Percentiles rank a stretch among this genome's conserved stretches.
Evolutionary conservation across 345 rosid species (phyloP).

Genomic region (Arabis alpina): DNA sequence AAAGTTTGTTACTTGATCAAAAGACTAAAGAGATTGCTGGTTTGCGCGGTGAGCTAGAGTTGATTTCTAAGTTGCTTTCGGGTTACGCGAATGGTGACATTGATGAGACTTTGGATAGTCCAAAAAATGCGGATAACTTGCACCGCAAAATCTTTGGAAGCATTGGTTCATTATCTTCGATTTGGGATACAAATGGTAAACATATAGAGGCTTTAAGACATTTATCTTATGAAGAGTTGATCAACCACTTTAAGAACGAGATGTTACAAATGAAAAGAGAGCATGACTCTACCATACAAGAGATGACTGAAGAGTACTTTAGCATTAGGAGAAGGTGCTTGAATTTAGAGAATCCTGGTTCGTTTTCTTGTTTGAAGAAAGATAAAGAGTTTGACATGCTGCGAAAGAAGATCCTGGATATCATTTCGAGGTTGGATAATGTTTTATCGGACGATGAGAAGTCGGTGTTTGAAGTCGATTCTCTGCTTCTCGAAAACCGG

Average conservation of each 20-base stretch:
- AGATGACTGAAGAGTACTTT: conserved; percentile 65
- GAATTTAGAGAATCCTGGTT: conserved; percentile 51
- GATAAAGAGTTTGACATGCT: conserved; percentile 68
- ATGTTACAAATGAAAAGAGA: conserved; percentile 78
- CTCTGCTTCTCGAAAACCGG: conserved; percentile 56
- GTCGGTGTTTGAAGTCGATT: conserved; percentile 40
- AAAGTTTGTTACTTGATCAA: conserved; percentile 43
- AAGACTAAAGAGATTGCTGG: conserved; percentile 58
- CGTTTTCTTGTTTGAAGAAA: conserved; percentile 49
- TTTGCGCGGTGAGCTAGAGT: conserved; percentile 65
- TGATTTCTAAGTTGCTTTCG: conserved; percentile 54
- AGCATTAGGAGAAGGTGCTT: conserved; percentile 55
- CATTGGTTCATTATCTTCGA: conserved; percentile 43
- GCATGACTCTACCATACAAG: conserved; percentile 56
- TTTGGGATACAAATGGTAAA: conserved; percentile 46
- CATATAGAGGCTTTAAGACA: conserved; percentile 56
- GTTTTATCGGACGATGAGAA: conserved; percentile 53
- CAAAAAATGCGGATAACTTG: conserved; percentile 40
- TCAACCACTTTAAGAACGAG: conserved; percentile 55
- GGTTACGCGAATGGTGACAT: conserved; percentile 49
- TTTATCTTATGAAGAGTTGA: conserved; percentile 50
- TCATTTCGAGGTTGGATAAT: conserved; percentile 56
- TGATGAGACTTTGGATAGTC: conserved; percentile 51
- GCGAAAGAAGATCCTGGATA: conserved; percentile 64
- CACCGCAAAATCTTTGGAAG: conserved; percentile 54